phyloP scores from a whole-genome alignment of 2,329 filamentous ascomycete species.

The Coniochaeta hoffmannii region DNA sequence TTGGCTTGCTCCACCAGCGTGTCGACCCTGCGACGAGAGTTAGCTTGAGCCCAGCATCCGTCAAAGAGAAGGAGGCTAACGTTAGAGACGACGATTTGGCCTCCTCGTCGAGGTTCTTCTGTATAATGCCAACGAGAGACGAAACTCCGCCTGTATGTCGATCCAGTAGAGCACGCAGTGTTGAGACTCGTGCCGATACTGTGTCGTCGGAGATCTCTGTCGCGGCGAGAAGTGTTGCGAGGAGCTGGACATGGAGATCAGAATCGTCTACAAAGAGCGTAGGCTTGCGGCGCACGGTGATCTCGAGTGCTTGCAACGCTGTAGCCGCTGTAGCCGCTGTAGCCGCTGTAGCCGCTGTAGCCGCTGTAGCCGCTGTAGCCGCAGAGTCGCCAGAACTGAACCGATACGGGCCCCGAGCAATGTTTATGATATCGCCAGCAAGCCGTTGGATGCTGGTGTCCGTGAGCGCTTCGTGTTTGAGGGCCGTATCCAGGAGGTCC shows the following conservation, averaged over 20 bases:
- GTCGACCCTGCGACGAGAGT: conserved; percentile 31
- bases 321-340: too few relatives aligned
- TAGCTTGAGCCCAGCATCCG: conserved; percentile 8
- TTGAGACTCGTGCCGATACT: conserved; percentile 31
- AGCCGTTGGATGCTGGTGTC: conserved; percentile 23
- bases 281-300: conserved; percentile 37
- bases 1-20: conserved; percentile 44
- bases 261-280: conserved; percentile 36
- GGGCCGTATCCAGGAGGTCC: conserved; percentile 40
- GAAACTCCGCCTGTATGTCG: conserved; percentile 31
- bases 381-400: too few relatives aligned
- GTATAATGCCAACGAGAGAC: conserved; percentile 43
- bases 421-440: conserved; percentile 18
- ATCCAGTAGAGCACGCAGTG: conserved; percentile 39
- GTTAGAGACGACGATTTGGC: conserved; percentile 41
- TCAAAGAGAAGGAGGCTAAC: conserved; percentile 25
- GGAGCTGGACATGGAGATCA: conserved; percentile 38
- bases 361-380: too few relatives aligned
- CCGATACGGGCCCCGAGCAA: conserved; percentile 13
- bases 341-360: too few relatives aligned
- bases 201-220: conserved; percentile 38
- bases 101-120: conserved; percentile 44
- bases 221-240: conserved; percentile 45
- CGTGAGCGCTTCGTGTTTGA: conserved; percentile 34
- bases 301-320: conserved; percentile 37